Conservation (phyloP, 1,139 yeast species). For the Candida pseudoviswanathii region DNA sequence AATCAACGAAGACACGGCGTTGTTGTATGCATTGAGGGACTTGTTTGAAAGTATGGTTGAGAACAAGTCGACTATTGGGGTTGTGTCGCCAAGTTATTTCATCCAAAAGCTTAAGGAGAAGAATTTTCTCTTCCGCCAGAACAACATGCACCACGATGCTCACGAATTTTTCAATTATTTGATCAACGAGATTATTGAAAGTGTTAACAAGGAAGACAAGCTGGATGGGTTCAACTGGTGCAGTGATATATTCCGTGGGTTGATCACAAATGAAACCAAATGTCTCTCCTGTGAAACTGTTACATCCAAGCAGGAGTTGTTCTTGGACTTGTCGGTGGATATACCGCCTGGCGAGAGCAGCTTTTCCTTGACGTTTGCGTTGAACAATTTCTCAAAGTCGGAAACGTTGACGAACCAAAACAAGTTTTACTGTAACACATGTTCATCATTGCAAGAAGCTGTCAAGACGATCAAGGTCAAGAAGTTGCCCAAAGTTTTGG, state of each 20-base stretch:
- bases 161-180: conserved; percentile 92
- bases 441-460: conserved; percentile 93
- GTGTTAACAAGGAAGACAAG: conserved; percentile 46
- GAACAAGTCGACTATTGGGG: conserved; percentile 69
- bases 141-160: conserved; percentile 95
- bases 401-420: conserved; percentile 86
- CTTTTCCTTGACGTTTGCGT: conserved; percentile 64
- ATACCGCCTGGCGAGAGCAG: conserved; percentile 72
- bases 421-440: conserved; percentile 89
- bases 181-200: conserved; percentile 79
- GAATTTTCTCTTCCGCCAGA: conserved; percentile 81
- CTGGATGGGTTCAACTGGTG: conserved; percentile 50
- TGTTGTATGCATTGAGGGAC: conserved; percentile 80
- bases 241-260: conserved; percentile 79
- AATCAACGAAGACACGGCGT: conserved; percentile 52
- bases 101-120: conserved; percentile 77
- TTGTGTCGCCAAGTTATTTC: conserved; percentile 78
- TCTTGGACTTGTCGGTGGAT: conserved; percentile 85
- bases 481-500: conserved; percentile 73
- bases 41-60: conserved; percentile 83
- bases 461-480: conserved; percentile 87
- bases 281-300: conserved; percentile 90
- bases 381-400: conserved; percentile 78
- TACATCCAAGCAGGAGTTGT: conserved; percentile 81
- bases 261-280: conserved; percentile 82